A percentile compares a stretch with the other conserved stretches of the same genome.
Conservation (phyloP, 1,284 basidiomycete genomes). For the Phylloboletellus chloephorus region DNA sequence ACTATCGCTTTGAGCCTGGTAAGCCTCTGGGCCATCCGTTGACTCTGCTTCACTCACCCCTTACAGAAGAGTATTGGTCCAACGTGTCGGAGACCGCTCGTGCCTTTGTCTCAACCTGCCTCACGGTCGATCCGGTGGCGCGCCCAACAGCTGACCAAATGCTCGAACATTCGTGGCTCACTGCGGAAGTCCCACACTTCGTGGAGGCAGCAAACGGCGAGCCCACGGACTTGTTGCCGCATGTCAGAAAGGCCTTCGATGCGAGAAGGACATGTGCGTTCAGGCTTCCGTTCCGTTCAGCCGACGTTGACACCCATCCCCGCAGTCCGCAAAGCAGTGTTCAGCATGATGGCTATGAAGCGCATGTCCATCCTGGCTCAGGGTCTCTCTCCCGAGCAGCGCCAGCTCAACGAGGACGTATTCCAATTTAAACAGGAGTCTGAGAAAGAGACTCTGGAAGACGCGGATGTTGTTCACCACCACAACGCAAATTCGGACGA, state of each 20-base stretch:
- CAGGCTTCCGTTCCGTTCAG: conserved; percentile 5
- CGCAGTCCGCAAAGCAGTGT: conserved; percentile 80
- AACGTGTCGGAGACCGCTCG: conserved; percentile 79
- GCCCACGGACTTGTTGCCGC: conserved; percentile 80
- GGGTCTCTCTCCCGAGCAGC: conserved; percentile 39
- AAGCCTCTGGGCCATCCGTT: conserved; percentile 9
- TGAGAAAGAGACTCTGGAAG: conserved; percentile 46
- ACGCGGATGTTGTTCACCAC: conserved; percentile 48
- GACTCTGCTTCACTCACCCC: background rate
- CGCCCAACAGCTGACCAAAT: conserved; percentile 75
- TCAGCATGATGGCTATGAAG: conserved; percentile 80
- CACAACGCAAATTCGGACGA: conserved; percentile 40
- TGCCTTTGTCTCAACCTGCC: conserved; percentile 75
- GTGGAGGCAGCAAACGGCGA: conserved; percentile 63
- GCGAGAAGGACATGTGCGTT: conserved; percentile 79
- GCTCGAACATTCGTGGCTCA: conserved; percentile 57
- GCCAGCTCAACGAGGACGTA: conserved; percentile 58
- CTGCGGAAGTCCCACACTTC: conserved; percentile 60
- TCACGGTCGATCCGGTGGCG: conserved; percentile 75
- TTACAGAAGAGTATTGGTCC: conserved; percentile 72
- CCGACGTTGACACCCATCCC: conserved; percentile 3
- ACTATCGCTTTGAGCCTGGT: conserved; percentile 87
- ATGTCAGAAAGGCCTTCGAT: conserved; percentile 85
- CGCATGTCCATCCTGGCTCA: conserved; percentile 58
- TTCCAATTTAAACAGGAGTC: conserved; percentile 77